A percentile compares a stretch with the other conserved stretches of the same genome.
Conservation (phyloP, 1,139 yeast genomes). For the Blastobotrys arbuscula region DNA sequence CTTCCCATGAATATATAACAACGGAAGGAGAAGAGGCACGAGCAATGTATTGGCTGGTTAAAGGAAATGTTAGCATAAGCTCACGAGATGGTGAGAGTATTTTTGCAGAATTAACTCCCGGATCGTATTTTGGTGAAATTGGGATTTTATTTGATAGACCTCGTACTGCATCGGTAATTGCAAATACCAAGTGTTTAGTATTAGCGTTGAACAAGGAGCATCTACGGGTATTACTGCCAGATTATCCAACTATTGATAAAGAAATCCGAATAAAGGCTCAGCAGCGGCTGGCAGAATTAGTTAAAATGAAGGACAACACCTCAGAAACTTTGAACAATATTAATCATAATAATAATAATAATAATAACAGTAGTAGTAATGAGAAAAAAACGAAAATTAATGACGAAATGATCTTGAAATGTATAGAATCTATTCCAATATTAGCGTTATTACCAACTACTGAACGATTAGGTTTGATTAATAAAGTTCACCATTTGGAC, state of each 20-base stretch:
- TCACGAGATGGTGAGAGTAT: constrained; percentile 71
- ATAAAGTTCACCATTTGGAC: not conserved
- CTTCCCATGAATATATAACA: constrained; percentile 63
- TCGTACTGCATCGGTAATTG: constrained; percentile 74
- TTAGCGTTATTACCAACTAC: constrained; percentile 10
- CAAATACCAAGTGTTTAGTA: constrained; percentile 57
- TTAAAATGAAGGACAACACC: constrained; percentile 21
- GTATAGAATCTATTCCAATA: constrained; percentile 9
- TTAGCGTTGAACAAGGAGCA: constrained; percentile 66
- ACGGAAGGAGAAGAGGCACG: constrained; percentile 69
- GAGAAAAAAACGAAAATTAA: not conserved
- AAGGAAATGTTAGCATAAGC: constrained; percentile 68
- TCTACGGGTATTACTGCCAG: constrained; percentile 34
- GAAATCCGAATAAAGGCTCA: constrained; percentile 73
- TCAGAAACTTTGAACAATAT: no score
- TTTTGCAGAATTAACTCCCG: constrained; percentile 63
- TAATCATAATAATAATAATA: not conserved
- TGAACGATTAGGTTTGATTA: constrained; percentile 5
- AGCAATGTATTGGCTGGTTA: constrained; percentile 74
- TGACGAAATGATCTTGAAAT: not conserved
- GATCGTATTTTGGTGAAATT: constrained; percentile 72
- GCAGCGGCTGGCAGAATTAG: constrained; percentile 58
- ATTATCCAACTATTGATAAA: constrained; percentile 39
- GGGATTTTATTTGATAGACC: constrained; percentile 72
- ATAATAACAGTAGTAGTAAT: not conserved